Percentiles rank a stretch among this genome's conserved stretches.
Conservation (phyloP, 495 filamentous ascomycete genomes). For the Aspergillus nanangensis region DNA sequence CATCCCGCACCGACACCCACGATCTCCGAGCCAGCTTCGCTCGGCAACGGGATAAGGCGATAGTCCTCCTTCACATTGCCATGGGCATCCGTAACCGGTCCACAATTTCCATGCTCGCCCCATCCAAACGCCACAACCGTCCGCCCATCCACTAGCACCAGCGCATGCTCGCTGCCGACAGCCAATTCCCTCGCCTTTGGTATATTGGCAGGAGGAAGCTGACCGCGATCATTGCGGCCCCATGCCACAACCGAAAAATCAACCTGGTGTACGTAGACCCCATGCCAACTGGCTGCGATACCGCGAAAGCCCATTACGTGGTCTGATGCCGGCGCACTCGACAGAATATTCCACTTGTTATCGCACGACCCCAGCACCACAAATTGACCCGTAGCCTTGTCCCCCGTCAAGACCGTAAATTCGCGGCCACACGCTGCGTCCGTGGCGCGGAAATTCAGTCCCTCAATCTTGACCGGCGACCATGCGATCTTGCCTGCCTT, state of each 20-base stretch:
- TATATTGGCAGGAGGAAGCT: slow-evolving; percentile 60
- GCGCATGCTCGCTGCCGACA: slow-evolving; percentile 80
- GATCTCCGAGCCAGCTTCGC: slow-evolving; percentile 26
- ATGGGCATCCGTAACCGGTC: slow-evolving; percentile 53
- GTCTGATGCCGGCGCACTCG: slow-evolving; percentile 24
- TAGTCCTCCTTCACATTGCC: slow-evolving; percentile 62
- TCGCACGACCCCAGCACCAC: slow-evolving; percentile 54
- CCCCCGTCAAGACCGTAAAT: slow-evolving; percentile 68
- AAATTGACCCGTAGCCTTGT: slow-evolving; percentile 48
- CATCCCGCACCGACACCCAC: slow-evolving; percentile 72
- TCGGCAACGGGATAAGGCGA: slow-evolving; percentile 54
- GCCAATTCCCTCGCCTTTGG: slow-evolving; percentile 54
- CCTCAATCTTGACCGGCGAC: slow-evolving; percentile 54
- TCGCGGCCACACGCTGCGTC: slow-evolving; percentile 72
- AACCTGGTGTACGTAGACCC: slow-evolving; percentile 61
- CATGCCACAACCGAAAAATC: slow-evolving; percentile 28
- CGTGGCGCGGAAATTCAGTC: slow-evolving; percentile 46
- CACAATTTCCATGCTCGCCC: slow-evolving; percentile 98
- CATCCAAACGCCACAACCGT: slow-evolving; percentile 80
- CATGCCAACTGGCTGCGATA: slow-evolving; percentile 76
- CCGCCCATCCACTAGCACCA: slow-evolving; percentile 60
- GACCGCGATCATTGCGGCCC: slow-evolving; percentile 81
- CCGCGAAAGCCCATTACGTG: slow-evolving; percentile 21
- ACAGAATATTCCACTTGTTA: slow-evolving; percentile 60
- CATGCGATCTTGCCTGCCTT: slow-evolving; percentile 41